Percentiles rank a stretch among this genome's conserved stretches.
These are phyloP conservation scores for Colletotrichum eleusines DNA, from an alignment of 2,329 filamentous ascomycete species.

Conservation along the genomic window DNA sequence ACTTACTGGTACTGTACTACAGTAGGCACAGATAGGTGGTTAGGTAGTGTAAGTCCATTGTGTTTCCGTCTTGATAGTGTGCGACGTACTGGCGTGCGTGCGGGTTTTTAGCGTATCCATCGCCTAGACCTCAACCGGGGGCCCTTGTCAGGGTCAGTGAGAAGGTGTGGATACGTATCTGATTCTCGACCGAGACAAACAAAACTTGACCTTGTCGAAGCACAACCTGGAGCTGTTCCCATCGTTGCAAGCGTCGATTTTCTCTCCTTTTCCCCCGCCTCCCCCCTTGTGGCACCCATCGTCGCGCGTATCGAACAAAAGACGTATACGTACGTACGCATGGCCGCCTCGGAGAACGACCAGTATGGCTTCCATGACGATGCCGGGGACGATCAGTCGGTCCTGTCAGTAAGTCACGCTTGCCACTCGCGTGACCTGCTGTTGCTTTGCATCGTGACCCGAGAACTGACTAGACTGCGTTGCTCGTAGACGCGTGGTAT, in stretches of 20 bases:
- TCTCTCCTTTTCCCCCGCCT: constrained; percentile 23
- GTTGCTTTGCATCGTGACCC: constrained; percentile 38
- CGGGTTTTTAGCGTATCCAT: constrained; percentile 37
- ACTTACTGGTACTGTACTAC: background rate
- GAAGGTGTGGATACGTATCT: constrained; percentile 40
- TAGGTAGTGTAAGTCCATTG: background rate
- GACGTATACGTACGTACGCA: constrained; percentile 44
- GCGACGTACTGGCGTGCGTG: constrained; percentile 24
- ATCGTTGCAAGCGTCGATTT: background rate
- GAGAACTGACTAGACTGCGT: constrained; percentile 31
- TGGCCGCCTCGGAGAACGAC: constrained; percentile 57
- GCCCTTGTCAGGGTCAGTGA: constrained; percentile 29
- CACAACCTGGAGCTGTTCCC: constrained; percentile 17
- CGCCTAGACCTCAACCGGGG: constrained; percentile 34
- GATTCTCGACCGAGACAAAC: constrained; percentile 40
- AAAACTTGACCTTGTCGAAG: constrained; percentile 41
- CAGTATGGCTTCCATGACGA: constrained; percentile 62
- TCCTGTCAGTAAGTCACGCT: constrained; percentile 52
- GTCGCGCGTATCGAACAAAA: constrained; percentile 36
- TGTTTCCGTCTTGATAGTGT: constrained; percentile 2
- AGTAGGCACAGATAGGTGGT: too few relatives aligned
- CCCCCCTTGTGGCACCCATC: constrained; percentile 34
- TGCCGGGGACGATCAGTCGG: constrained; percentile 62
- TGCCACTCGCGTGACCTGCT: constrained; percentile 29
- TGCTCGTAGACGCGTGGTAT: constrained; percentile 80